Percentiles rank a stretch among this genome's conserved stretches.
Conservation (phyloP, 768 basidiomycete genomes). For the Lyophyllum decastes region DNA sequence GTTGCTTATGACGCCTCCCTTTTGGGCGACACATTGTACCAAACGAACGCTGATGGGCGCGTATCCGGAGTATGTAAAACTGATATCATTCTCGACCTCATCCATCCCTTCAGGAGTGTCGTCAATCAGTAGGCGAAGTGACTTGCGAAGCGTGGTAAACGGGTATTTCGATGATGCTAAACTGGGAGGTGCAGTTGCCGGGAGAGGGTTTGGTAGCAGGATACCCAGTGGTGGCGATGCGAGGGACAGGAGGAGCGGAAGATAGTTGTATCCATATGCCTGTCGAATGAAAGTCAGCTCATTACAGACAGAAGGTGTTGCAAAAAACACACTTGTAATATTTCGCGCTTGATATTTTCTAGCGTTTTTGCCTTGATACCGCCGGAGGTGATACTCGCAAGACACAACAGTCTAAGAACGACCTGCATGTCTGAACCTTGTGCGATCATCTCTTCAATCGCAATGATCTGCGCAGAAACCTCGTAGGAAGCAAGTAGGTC, state of each 20-base stretch:
- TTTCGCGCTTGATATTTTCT: constrained; percentile 88
- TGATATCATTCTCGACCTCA: constrained; percentile 90
- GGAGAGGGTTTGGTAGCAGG: constrained; percentile 68
- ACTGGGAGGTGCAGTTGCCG: constrained; percentile 44
- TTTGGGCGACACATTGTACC: constrained; percentile 92
- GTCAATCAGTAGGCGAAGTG: constrained; percentile 89
- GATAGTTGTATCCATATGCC: constrained; percentile 77
- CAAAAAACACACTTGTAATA: constrained; percentile 63
- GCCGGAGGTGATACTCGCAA: constrained; percentile 81
- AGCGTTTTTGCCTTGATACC: constrained; percentile 87
- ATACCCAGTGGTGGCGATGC: constrained; percentile 67
- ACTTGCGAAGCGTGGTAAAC: constrained; percentile 74
- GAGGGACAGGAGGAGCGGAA: constrained; percentile 69
- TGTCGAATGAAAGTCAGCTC: constrained; percentile 24
- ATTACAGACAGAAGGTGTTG: constrained; percentile 25
- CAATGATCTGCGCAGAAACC: constrained; percentile 71
- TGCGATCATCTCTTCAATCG: constrained; percentile 89
- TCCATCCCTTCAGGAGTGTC: constrained; percentile 75
- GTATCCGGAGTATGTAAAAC: constrained; percentile 95
- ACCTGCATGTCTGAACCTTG: constrained; percentile 82
- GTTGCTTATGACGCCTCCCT: constrained; percentile 85
- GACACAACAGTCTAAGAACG: constrained; percentile 79
- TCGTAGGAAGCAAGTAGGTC: constrained; percentile 96
- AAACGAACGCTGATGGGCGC: constrained; percentile 91
- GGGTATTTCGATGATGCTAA: constrained; percentile 61